phyloP scores from a whole-genome alignment of 2,329 filamentous ascomycete species.

The Aschersonia sp. region DNA sequence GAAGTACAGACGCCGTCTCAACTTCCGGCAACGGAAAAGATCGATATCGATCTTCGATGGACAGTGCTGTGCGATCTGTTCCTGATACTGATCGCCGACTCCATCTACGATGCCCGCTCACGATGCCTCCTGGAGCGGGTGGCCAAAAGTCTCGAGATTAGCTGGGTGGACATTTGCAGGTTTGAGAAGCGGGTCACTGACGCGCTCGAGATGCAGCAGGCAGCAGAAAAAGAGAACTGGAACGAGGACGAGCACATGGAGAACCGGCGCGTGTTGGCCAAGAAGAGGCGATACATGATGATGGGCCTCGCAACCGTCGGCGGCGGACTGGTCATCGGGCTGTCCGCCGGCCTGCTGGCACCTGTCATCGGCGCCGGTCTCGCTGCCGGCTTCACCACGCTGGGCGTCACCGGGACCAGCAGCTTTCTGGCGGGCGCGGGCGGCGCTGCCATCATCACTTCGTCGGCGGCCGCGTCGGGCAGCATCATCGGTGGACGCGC shows the following conservation, averaged over 20 bases:
- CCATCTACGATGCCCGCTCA: constrained; percentile 80
- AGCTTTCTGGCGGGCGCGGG: constrained; percentile 84
- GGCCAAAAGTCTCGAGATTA: constrained; percentile 63
- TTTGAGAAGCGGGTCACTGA: constrained; percentile 97
- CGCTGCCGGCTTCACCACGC: constrained; percentile 87
- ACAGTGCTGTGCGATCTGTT: constrained; percentile 94
- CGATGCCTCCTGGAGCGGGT: constrained; percentile 72
- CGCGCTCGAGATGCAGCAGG: constrained; percentile 93
- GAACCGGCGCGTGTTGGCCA: constrained; percentile 61
- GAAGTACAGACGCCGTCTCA: constrained; percentile 73
- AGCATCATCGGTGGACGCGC: constrained; percentile 75
- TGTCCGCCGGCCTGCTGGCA: constrained; percentile 82
- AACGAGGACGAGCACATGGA: constrained; percentile 94
- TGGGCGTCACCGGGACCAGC: constrained; percentile 78
- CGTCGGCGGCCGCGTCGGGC: constrained; percentile 72
- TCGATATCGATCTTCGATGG: constrained; percentile 94
- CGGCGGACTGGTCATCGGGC: constrained; percentile 83
- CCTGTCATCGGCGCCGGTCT: constrained; percentile 89
- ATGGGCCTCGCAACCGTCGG: constrained; percentile 96
- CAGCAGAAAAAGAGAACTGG: constrained; percentile 90
- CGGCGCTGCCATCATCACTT: constrained; percentile 88
- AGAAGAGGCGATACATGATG: constrained; percentile 76
- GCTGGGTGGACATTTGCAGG: constrained; percentile 85
- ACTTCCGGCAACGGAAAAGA: constrained; percentile 63
- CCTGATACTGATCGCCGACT: constrained; percentile 90